Evolutionary conservation across 2,329 filamentous ascomycete genomes (phyloP).

Genomic region (Aspergillus proliferans): DNA sequence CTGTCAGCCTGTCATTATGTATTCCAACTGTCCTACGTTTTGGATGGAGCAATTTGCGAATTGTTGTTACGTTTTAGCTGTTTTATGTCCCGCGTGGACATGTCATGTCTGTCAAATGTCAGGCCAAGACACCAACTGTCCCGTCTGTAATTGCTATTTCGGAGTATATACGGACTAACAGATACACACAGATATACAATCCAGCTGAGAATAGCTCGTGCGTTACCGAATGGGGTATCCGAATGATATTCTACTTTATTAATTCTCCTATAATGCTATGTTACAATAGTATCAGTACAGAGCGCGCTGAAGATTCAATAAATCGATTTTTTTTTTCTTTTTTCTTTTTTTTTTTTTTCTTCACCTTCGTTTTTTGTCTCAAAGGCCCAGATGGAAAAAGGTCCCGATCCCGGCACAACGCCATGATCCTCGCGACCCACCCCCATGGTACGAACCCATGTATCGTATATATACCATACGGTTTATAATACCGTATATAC

Average conservation of each 20-base stretch:
- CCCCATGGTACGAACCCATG: conserved; percentile 16
- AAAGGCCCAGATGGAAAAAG: background rate
- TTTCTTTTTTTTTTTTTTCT: background rate
- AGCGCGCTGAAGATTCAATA: background rate
- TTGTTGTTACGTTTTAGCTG: background rate
- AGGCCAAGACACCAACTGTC: background rate
- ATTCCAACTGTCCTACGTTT: background rate
- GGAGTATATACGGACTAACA: too few species aligned
- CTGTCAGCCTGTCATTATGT: background rate
- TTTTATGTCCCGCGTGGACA: background rate
- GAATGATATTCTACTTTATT: too few species aligned
- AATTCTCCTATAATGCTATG: too few species aligned
- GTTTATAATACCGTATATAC: background rate
- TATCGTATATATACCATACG: background rate
- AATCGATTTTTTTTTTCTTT: background rate
- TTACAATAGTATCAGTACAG: background rate
- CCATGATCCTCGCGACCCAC: conserved; percentile 14
- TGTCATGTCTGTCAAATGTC: background rate
- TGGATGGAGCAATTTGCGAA: background rate
- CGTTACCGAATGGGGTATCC: too few species aligned
- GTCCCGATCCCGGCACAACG: background rate
- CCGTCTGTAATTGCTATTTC: background rate
- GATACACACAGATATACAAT: too few species aligned
- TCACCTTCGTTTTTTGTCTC: background rate
- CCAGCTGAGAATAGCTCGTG: too few species aligned